Evolutionary conservation across 805 yeast species (phyloP), one percentile per base, ranked within the genome.

Genomic region (Blastobotrys chiropterorum): DNA sequence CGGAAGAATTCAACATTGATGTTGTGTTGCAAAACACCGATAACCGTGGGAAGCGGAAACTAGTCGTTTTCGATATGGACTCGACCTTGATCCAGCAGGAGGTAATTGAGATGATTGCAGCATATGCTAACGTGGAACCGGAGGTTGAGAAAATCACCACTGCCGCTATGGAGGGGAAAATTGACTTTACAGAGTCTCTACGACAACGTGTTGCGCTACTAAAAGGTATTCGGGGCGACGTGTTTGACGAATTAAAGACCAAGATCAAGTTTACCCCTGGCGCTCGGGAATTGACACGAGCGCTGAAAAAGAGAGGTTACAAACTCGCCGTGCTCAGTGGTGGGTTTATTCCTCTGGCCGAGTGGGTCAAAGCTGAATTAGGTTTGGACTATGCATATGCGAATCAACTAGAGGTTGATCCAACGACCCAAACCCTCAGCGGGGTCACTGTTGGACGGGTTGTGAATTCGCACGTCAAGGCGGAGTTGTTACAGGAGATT

Each of bases 61-160:
- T 94, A 47, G 83, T 87, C 55, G 87, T 95, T 8, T 94, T 94
- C 65, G 99, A 94, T 63, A 94, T 94, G 99, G 99, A 94, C 72
- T 90, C 97, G 0, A 94, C 99, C 0, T 72, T 94, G 64, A 94
- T 94, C 58, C 83, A 86, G 66, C 98, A 94, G 69, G 99, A 94
- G 70, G 97, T 94, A 40, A 94, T 94, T 59, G 99, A 94, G 65
- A 69, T 94, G 64, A 92, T 94, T 58, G 99, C 99, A 2, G 89
- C 89, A 0, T 85, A 87, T 61, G 98, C 97, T n/a, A 77, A 79
- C 58, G 95, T 94, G 34, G 97, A 94, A 63, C 81, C 77, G 3
- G 75, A 88, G 66, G 99, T 94, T 4, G 86, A 92, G 3, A 85
- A 77, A 30, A 90, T 94, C 60, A 94, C 99, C 1, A 88, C 85